phyloP scores from a whole-genome alignment of 352 stramenopile genomes.

The Phytophthora niederhauseri region DNA sequence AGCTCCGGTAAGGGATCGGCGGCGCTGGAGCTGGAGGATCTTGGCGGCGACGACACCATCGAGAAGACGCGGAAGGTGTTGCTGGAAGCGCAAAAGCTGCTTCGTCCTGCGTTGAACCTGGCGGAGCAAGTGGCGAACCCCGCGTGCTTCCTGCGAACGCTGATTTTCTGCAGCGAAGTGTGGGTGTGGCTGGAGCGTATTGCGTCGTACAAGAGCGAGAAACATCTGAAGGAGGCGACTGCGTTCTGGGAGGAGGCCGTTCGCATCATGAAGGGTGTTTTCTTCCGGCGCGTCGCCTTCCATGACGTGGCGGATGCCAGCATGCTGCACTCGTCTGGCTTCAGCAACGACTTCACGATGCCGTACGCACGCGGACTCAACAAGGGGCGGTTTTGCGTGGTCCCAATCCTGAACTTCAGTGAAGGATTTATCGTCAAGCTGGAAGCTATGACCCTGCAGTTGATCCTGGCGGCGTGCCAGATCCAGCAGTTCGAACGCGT shows the following conservation, averaged over 20 bases:
- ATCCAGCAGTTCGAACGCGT: constrained; percentile 81
- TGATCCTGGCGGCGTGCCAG: constrained; percentile 78
- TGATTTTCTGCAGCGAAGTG: constrained; percentile 71
- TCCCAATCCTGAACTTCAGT: constrained; percentile 87
- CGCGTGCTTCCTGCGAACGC: constrained; percentile 54
- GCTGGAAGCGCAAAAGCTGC: constrained; percentile 67
- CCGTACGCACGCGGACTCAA: constrained; percentile 28
- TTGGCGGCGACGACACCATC: constrained; percentile 54
- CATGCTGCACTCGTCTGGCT: constrained; percentile 35
- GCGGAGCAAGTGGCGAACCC: constrained; percentile 73
- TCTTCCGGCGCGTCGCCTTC: constrained; percentile 78
- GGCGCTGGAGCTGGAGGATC: constrained; percentile 28
- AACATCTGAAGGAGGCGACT: constrained; percentile 73
- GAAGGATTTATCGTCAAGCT: constrained; percentile 75
- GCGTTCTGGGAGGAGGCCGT: constrained; percentile 86
- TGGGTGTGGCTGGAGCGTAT: constrained; percentile 84
- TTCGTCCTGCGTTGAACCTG: constrained; percentile 65
- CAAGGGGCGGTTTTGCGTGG: constrained; percentile 64
- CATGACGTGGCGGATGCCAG: constrained; percentile 46
- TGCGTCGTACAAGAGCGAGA: constrained; percentile 78
- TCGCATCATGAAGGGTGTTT: constrained; percentile 76
- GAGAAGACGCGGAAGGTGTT: constrained; percentile 68
- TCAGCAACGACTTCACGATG: constrained; percentile 38
- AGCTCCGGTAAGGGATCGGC: constrained; percentile 35
- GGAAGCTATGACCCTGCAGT: constrained; percentile 66